phyloP scores from a whole-genome alignment of 179 eudicot species.

The Carnegiea gigantea region DNA sequence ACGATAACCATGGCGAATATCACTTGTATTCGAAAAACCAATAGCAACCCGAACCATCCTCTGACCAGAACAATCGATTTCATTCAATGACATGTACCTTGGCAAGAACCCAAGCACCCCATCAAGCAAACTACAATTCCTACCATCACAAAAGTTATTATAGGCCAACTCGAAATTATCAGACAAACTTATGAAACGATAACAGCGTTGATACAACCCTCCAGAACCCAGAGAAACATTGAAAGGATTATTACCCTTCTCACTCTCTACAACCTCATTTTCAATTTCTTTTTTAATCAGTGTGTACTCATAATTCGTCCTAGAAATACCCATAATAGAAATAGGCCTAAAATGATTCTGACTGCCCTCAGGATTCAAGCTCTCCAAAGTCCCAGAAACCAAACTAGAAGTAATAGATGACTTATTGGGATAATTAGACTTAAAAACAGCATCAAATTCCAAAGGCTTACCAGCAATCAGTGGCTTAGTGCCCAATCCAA shows the following conservation, averaged over 20 bases:
- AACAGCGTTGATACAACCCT: conserved; percentile 33
- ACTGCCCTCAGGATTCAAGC: conserved; percentile 34
- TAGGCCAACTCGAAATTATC: conserved; percentile 51
- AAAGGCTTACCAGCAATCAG: conserved; percentile 12
- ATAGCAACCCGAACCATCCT: conserved; percentile 55
- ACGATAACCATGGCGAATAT: conserved; percentile 31
- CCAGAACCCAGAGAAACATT: conserved; percentile 28
- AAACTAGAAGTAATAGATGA: conserved; percentile 51
- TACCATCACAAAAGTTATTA: conserved; percentile 44
- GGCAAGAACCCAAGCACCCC: conserved; percentile 44
- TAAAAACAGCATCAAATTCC: conserved; percentile 46
- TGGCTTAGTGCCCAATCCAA: conserved; percentile 45
- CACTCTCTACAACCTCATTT: conserved; percentile 25
- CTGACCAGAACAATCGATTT: conserved; percentile 48
- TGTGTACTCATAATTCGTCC: conserved; percentile 52
- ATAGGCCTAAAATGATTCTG: conserved; percentile 35
- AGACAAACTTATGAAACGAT: conserved; percentile 31
- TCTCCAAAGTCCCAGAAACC: conserved; percentile 60
- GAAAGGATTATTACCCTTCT: conserved; percentile 15
- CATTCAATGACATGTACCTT: conserved; percentile 52
- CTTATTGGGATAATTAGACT: conserved; percentile 53
- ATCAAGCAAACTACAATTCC: conserved; percentile 54
- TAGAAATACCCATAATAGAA: conserved; percentile 53
- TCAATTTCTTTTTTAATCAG: conserved; percentile 41
- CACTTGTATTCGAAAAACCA: conserved; percentile 45